Percentiles rank a stretch among this genome's conserved stretches.
Evolutionary conservation across 2,329 filamentous ascomycete genomes (phyloP).

Genomic region (Fusarium sarcochroum): DNA sequence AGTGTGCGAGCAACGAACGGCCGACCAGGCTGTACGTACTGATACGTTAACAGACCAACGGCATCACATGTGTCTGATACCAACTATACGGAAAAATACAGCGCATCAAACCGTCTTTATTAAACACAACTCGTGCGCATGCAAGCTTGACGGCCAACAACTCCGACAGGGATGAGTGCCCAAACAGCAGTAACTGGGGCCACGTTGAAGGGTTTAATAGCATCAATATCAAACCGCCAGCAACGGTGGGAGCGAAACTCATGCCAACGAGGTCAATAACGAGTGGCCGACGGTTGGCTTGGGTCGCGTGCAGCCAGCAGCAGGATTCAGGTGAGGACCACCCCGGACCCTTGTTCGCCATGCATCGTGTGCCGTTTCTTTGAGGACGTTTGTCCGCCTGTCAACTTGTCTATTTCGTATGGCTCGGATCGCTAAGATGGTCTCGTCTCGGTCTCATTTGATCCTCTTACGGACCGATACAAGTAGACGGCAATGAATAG

Average conservation of each 20-base stretch:
- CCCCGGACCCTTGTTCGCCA: slow-evolving; percentile 43
- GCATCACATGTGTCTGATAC: slow-evolving; percentile 12
- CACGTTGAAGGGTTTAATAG: slow-evolving; percentile 44
- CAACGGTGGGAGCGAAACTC: slow-evolving; percentile 45
- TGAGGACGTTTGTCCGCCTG: slow-evolving; percentile 33
- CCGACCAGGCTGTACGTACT: slow-evolving; percentile 3
- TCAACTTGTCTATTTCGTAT: slow-evolving; percentile 24
- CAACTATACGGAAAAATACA: slow-evolving; percentile 17
- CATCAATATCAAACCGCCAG: slow-evolving; percentile 49
- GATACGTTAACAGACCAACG: slow-evolving; percentile 8
- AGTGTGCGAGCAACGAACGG: slow-evolving; percentile 11
- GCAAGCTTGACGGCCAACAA: slow-evolving; percentile 19
- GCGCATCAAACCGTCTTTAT: slow-evolving; percentile 17
- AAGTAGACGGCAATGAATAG: slow-evolving; percentile 9
- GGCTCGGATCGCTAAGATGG: slow-evolving; percentile 8
- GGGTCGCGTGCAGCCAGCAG: slow-evolving; percentile 48
- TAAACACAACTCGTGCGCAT: slow-evolving; percentile 31
- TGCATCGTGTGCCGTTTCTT: slow-evolving; percentile 39
- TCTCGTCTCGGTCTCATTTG: slow-evolving; percentile 10
- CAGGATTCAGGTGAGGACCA: slow-evolving; percentile 49
- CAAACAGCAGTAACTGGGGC: slow-evolving; percentile 44
- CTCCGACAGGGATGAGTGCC: slow-evolving; percentile 24
- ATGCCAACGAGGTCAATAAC: slow-evolving; percentile 41
- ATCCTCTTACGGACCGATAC: slow-evolving; percentile 4
- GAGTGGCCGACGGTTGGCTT: slow-evolving; percentile 44